phyloP scores from a whole-genome alignment of 768 basidiomycete genomes.

The Megacollybia marginata region DNA sequence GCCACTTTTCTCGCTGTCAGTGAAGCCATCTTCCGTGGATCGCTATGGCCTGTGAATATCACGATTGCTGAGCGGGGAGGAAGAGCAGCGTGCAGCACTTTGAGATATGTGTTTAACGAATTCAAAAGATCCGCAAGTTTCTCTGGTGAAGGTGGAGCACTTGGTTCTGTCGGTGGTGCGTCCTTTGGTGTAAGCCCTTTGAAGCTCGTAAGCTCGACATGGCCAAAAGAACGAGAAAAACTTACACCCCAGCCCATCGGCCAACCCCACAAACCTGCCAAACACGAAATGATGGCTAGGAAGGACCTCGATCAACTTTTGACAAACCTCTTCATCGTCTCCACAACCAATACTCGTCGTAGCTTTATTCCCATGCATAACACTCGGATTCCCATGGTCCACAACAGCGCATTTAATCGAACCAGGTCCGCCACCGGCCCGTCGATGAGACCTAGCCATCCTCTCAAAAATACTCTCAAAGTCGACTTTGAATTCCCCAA shows the following conservation, averaged over 20 bases:
- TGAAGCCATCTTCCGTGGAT: slow-evolving; percentile 74
- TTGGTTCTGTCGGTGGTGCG: slow-evolving; percentile 16
- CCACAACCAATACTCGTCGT: slow-evolving; percentile 69
- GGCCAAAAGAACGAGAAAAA: slow-evolving; percentile 8
- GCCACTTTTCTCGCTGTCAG: slow-evolving; percentile 62
- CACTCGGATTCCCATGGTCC: slow-evolving; percentile 76
- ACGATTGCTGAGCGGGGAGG: slow-evolving; percentile 78
- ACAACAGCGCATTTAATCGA: slow-evolving; percentile 60
- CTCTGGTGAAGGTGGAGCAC: slow-evolving; percentile 26
- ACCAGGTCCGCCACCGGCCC: slow-evolving; percentile 28
- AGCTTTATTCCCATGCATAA: slow-evolving; percentile 83
- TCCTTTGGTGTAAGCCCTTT: slow-evolving; percentile 64
- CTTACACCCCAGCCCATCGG: slow-evolving; percentile 79
- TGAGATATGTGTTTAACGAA: slow-evolving; percentile 55
- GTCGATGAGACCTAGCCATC: slow-evolving; percentile 48
- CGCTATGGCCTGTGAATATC: slow-evolving; percentile 83
- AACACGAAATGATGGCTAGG: slow-evolving; percentile 76
- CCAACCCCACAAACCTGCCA: slow-evolving; percentile 75
- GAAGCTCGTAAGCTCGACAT: not conserved
- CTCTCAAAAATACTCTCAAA: slow-evolving; percentile 86
- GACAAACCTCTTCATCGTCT: slow-evolving; percentile 70
- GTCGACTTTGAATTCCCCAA: slow-evolving; percentile 82
- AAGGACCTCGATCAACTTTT: slow-evolving; percentile 52
- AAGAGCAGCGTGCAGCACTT: slow-evolving; percentile 54
- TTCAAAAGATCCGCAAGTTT: slow-evolving; percentile 30